Base-by-base conservation (phyloP, 345 rosid genomes). In the Salix udensis region DNA sequence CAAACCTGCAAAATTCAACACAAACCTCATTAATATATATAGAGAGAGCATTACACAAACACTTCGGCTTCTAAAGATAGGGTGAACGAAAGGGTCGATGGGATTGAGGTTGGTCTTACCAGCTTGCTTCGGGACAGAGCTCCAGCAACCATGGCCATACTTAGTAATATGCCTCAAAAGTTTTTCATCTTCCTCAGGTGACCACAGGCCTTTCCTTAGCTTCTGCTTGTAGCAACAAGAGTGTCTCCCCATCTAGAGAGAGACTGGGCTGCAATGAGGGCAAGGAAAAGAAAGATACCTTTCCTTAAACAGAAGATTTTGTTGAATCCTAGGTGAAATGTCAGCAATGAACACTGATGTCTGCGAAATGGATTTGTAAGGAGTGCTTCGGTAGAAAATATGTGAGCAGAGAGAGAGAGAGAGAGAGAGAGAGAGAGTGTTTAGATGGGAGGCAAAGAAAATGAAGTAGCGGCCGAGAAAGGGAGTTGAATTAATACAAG, bases 131-230 rank as follows among this genome's bases (percentile, higher is more conserved):
- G 98, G 98, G 79, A 95, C 98, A 86, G 98, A 92, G 78, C 98
- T 95, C 98, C 98, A 95, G 73, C 97, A 95, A 1, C 98, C 97
- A 84, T 92, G 97, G 64, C 98, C 98, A 62, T 84, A 85, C 87
- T 92, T 88, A 21, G 98, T 95, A 78, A 95, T 92, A 80, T 92
- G 90, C 65, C 92, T 82, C 53, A 92, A 83, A 68, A 95, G 97
- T 79, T 91, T 95, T 89, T 95, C 98, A 80, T 95, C 98, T 79
- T 95, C 98, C 82, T 94, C 97, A 37, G 98, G 98, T 21, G 98
- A 95, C 98, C 98, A 95, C 44, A 95, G 91, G n/a, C 98, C 98
- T 88, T 95, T 95, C 89, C 97, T 87, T 37, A 95, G 86, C 87
- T 95, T 95, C 89, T 95, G 97, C 84, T 92, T 95, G 91, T 88